Evolutionary conservation across 495 filamentous ascomycete species (phyloP).

Genomic region (Amorphotheca resinae): DNA sequence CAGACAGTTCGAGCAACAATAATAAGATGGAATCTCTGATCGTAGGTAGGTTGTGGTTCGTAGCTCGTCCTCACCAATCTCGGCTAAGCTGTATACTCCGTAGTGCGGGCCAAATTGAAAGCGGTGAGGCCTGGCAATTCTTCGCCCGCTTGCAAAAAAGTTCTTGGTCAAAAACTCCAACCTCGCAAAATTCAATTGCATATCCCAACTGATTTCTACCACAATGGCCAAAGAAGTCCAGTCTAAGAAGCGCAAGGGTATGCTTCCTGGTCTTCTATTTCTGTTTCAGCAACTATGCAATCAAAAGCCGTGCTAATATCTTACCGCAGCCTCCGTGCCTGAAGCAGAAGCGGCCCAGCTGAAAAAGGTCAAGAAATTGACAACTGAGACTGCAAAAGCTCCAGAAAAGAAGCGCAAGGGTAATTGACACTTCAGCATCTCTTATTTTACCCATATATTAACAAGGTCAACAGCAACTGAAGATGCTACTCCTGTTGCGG

Average conservation of each 20-base stretch:
- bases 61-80: too few species aligned
- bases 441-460: neutral
- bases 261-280: constrained; percentile 9
- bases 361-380: constrained; percentile 19
- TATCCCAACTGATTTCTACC: neutral
- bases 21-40: too few species aligned
- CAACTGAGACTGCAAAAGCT: constrained; percentile 9
- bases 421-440: constrained; percentile 17
- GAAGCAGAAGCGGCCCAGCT: constrained; percentile 29
- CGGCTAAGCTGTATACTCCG: too few species aligned
- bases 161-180: neutral
- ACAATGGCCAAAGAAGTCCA: constrained; percentile 61
- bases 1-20: too few species aligned
- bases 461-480: constrained; percentile 24
- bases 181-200: constrained; percentile 1
- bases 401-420: constrained; percentile 40
- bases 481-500: constrained; percentile 12
- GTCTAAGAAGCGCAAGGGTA: constrained; percentile 65
- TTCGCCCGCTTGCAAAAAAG: neutral
- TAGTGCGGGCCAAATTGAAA: too few species aligned
- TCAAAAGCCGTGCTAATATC: neutral
- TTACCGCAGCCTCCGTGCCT: constrained; percentile 13
- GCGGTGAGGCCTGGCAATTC: neutral
- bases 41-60: too few species aligned
- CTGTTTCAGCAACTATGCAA: too few species aligned